Base-by-base conservation (phyloP, 2,329 filamentous ascomycete genomes). In the Cryphonectria radicalis region DNA sequence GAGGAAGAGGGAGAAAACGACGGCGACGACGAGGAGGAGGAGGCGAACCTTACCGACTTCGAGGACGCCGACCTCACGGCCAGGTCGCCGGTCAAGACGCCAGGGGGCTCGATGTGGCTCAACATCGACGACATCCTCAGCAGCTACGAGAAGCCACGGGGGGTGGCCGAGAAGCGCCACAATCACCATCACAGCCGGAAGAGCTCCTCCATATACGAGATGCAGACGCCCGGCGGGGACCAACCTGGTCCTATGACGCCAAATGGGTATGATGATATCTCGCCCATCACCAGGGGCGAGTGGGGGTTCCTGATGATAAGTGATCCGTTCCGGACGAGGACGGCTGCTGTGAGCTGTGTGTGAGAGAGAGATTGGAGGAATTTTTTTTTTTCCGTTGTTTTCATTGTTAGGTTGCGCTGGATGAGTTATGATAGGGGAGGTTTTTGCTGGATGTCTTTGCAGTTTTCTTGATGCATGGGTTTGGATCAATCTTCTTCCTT, bases 301-400 rank as follows among this genome's bases (percentile, higher is more conserved):
- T 91, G 89, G 89, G 87, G 88, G 0, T 88, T 88, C 76, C 78
- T 91, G 74, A 88, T 89, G 80, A 81, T 83, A 57, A 85, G 85
- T 3, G 82, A 83, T 40, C 81, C 80, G 37, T 83, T 84, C 73
- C 81, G 80, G 62, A 80, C 80, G 22, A 83, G 82, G 75, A 88
- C 80, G 57, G 88, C 81, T 3, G 82, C 82, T 4, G 85, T 90
- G 22, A 69, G 46, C 46, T 69, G 67, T 42, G 67, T 69, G 13
- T 69, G 32, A 32, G 32, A 32, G 32, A 32, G 37, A 42, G 63
- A 25, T 43, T 10, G n/a, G 14, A 7, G 13, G 35, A n/a, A 32
- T 43, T 35, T 37, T 14, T 19, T 0, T 40, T 40, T 5, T n/a
- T 32, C 19, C 10, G 35, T 25, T 64, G 37, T 64, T 64, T 22